Base-by-base conservation (phyloP, 2,329 filamentous ascomycete species). In the Neonectria magnoliae region DNA sequence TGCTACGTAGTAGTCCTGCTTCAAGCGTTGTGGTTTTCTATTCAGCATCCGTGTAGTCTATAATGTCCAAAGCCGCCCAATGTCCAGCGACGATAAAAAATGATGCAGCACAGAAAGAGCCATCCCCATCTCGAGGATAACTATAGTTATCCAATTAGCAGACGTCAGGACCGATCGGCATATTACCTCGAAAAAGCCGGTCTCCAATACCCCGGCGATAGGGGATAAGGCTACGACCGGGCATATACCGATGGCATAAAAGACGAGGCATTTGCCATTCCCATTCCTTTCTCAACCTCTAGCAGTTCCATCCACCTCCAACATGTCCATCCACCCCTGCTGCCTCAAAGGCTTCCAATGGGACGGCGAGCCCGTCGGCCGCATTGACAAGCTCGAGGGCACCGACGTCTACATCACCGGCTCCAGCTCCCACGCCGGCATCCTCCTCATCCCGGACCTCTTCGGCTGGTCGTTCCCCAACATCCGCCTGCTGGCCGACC, bases 381-480 rank as follows among this genome's bases (percentile, higher is more conserved):
- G 62, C 9, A 72, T 70, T 31, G 71, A 65, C 5, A 80, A 72
- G 16, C 72, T 83, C 3, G 76, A 72, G 9, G 66, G 68, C 20
- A 73, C 74, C 22, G 53, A 79, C 14, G 66, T 71, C 33, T 84
- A 84, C 66, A 71, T 82, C 22, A 70, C 78, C 0, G 81, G 81
- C 3, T 62, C 66, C 18, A 80, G 78, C 52, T 56, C 70, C 13
- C 64, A 78, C 4, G 68, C 74, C 0, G 79, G 80, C 2, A 71
- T 83, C 18, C 59, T 83, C 0, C 31, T 80, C 56, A 72, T 82
- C 38, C 75, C 77, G 48, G 81, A 82, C 54, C 68, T 83, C 16
- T 75, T 81, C 6, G 81, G 81, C 41, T 85, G 82, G 81, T 81
- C 68, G 2, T 82, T 83, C 53, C 70, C 73, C 27, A 85, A 85